Base-by-base conservation (phyloP, 2,329 filamentous ascomycete species). In the Atkinsonella texensis region DNA sequence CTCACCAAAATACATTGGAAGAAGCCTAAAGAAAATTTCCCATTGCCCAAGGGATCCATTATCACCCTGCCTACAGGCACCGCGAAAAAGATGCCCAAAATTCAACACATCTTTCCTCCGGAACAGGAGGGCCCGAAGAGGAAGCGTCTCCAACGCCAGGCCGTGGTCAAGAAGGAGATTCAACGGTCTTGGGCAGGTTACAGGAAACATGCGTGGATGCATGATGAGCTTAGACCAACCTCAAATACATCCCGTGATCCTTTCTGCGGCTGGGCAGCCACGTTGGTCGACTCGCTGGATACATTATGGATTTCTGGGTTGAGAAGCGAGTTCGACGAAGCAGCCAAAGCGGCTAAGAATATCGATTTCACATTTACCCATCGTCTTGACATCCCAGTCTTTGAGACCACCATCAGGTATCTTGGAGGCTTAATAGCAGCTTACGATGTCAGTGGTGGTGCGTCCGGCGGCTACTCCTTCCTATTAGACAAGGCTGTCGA, bases 221-320 rank as follows among this genome's bases (percentile, higher is more conserved):
- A 94, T 59, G 93, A 97, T 62, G 93, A 97, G 70, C 69, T 97
- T 15, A 76, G 71, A 44, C 93, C 93, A 2, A 73, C 91, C 10
- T 78, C 80, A 32, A 83, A 83, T 49, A 71, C 70, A 13, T 80
- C 74, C 56, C 79, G 80, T 17, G 86, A 96, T 62, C 87, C 89
- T 0, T 97, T 97, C 66, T 91, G 89, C 63, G 88, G 86, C 48
- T 95, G 89, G 89, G 87, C 87, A 17, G 89, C 89, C 15, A 94
- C 89, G 0, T 65, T 95, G 54, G 86, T 95, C 5, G 89, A 95
- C 70, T 74, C 80, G 1, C 70, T 91, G 49, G 89, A 95, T 63
- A 90, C 88, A 0, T 72, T 95, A 2, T 94, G 87, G 85, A 90
- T 95, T 58, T 89, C 91, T 78, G 87, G 80, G 28, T 62, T 94